These are phyloP conservation scores for Boletus subcaerulescens DNA, from an alignment of 768 basidiomycete species.

Conservation along the genomic window DNA sequence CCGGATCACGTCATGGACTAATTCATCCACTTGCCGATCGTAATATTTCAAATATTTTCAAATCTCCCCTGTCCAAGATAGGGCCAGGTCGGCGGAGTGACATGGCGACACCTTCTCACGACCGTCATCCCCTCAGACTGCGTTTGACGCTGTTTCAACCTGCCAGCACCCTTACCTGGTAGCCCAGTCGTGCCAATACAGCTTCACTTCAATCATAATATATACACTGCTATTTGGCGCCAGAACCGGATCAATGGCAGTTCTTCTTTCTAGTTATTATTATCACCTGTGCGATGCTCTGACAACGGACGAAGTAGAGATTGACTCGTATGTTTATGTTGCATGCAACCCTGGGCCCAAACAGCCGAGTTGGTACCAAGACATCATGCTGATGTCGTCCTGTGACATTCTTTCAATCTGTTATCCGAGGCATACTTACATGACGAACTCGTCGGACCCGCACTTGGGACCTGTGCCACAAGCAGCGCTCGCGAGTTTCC, in stretches of 20 bases:
- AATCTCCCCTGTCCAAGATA: slow-evolving; percentile 1
- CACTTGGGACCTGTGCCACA: too few species aligned
- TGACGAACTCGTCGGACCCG: neutral
- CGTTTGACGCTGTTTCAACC: neutral
- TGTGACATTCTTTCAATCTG: neutral
- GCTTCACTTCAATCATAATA: neutral
- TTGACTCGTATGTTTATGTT: neutral
- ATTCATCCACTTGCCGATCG: slow-evolving; percentile 33
- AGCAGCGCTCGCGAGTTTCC: too few species aligned
- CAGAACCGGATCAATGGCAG: neutral
- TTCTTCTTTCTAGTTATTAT: slow-evolving; percentile 1
- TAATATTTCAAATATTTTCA: slow-evolving; percentile 18
- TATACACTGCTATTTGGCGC: neutral
- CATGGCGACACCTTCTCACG: slow-evolving; percentile 4
- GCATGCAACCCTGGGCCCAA: too few species aligned
- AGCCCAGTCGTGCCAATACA: neutral
- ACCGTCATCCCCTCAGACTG: neutral
- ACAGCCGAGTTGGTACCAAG: neutral
- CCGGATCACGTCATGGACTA: slow-evolving; percentile 33
- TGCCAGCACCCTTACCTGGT: too few species aligned
- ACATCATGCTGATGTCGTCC: neutral
- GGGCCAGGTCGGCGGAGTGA: slow-evolving; percentile 1
- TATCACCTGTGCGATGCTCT: slow-evolving; percentile 4
- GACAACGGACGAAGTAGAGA: slow-evolving; percentile 15
- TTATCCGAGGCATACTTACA: neutral